Conservation (phyloP, 371 early-diverging fungal species). For the Blastocladiella emersonii region DNA sequence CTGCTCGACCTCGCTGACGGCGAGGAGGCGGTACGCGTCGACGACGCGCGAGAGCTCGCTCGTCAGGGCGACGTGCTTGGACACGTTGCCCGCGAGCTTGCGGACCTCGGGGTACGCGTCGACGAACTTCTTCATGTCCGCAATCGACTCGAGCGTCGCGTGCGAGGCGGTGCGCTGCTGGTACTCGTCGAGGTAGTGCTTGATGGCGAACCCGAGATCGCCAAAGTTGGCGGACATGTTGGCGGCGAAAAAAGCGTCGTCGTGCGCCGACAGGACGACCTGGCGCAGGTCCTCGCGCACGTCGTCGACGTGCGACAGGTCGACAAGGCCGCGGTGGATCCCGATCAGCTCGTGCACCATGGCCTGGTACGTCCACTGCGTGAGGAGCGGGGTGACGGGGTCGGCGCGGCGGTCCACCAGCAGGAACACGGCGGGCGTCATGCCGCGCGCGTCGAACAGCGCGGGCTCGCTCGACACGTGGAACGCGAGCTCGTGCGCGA, state of each 20-base stretch:
- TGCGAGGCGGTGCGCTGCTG: conserved; percentile 57
- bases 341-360: conserved; percentile 96
- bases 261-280: conserved; percentile 71
- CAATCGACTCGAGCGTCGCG: conserved; percentile 79
- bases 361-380: conserved; percentile 98
- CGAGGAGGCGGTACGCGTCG: conserved; percentile 50
- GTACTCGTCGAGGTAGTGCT: conserved; percentile 81
- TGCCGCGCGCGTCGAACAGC: conserved; percentile 66
- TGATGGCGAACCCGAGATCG: conserved; percentile 85
- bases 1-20: conserved; percentile 87
- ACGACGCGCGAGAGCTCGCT: conserved; percentile 80
- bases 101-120: conserved; percentile 95
- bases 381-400: conserved; percentile 90
- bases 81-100: conserved; percentile 85
- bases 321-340: conserved; percentile 86
- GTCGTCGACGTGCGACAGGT: conserved; percentile 67
- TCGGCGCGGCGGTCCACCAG: conserved; percentile 92
- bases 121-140: conserved; percentile 95
- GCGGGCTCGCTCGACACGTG: conserved; percentile 56
- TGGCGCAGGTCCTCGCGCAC: conserved; percentile 72
- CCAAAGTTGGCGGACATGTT: conserved; percentile 83
- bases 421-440: conserved; percentile 73
- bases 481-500: conserved; percentile 56
- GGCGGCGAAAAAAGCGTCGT: conserved; percentile 80
- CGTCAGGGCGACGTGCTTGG: conserved; percentile 90